These are phyloP conservation scores for Metschnikowia continentalis DNA, from an alignment of 805 yeast species.

Conservation along the genomic window DNA sequence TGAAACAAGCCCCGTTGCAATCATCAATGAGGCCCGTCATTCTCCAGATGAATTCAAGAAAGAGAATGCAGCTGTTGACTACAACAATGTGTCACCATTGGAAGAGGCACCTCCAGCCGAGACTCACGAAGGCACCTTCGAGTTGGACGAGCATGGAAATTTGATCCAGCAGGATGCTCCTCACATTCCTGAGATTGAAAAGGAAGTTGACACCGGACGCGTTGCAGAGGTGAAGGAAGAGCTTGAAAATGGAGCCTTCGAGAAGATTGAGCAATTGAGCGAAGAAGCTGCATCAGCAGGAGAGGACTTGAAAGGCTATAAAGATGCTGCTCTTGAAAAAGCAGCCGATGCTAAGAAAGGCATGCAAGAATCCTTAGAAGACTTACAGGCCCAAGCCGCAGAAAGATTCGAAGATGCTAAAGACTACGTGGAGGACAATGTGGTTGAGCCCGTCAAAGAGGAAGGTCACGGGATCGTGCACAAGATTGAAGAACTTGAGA, in stretches of 20 bases:
- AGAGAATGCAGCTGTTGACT: background rate
- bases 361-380: constrained; percentile 2
- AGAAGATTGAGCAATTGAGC: background rate
- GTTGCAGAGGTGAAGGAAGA: background rate
- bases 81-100: background rate
- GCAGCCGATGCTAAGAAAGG: constrained; percentile 1
- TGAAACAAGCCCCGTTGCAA: constrained; percentile 5
- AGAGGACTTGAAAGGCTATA: background rate
- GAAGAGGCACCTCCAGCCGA: constrained; percentile 17
- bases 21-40: constrained; percentile 11
- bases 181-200: constrained; percentile 14
- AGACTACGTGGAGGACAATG: background rate
- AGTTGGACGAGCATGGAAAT: constrained; percentile 9
- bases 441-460: background rate
- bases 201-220: constrained; percentile 3
- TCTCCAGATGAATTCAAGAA: constrained; percentile 8
- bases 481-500: constrained; percentile 1
- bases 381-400: background rate
- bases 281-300: background rate
- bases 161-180: constrained; percentile 11
- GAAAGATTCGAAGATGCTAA: constrained; percentile 1
- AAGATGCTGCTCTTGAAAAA: constrained; percentile 5
- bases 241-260: background rate
- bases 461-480: constrained; percentile 3
- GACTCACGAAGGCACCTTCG: constrained; percentile 13